Conservation (phyloP, 1,284 basidiomycete genomes). For the Blastosporella zonata region DNA sequence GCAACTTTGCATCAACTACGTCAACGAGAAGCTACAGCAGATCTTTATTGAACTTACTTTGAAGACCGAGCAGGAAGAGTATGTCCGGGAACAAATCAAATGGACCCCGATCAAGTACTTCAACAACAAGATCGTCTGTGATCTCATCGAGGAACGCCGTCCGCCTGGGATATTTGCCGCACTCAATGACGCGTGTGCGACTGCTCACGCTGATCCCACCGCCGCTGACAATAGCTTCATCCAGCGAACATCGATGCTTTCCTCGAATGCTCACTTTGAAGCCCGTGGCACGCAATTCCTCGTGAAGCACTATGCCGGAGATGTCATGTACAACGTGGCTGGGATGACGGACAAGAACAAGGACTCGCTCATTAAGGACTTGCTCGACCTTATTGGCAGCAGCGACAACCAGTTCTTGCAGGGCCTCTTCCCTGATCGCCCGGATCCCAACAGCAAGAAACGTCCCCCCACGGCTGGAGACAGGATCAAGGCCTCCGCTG, state of each 20-base stretch:
- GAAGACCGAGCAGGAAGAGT: constrained; percentile 99
- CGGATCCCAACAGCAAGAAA: constrained; percentile 97
- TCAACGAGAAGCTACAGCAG: constrained; percentile 99
- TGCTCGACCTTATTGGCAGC: constrained; percentile 84
- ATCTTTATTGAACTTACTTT: constrained; percentile 99
- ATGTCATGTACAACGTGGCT: constrained; percentile 95
- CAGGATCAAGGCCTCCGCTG: constrained; percentile 94
- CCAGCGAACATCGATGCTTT: constrained; percentile 81
- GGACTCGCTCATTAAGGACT: constrained; percentile 93
- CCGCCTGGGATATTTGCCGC: constrained; percentile 98
- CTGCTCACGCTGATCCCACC: constrained; percentile 94
- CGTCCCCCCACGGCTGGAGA: constrained; percentile 97
- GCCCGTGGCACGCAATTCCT: constrained; percentile 88
- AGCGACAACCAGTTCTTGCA: constrained; percentile 87
- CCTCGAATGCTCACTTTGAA: constrained; percentile 89
- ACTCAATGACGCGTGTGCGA: constrained; percentile 97
- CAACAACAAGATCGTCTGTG: constrained; percentile 96
- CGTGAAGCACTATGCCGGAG: constrained; percentile 95
- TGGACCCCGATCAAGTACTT: constrained; percentile 99
- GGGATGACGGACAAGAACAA: constrained; percentile 99
- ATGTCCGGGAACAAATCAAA: constrained; percentile 96
- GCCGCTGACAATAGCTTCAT: constrained; percentile 98
- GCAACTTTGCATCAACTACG: constrained; percentile 99
- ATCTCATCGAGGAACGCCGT: constrained; percentile 94
- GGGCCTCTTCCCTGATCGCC: constrained; percentile 89